A percentile compares a stretch with the other conserved stretches of the same genome.
Evolutionary conservation across 179 eudicot species (phyloP).

Genomic region (Actinidia arguta): DNA sequence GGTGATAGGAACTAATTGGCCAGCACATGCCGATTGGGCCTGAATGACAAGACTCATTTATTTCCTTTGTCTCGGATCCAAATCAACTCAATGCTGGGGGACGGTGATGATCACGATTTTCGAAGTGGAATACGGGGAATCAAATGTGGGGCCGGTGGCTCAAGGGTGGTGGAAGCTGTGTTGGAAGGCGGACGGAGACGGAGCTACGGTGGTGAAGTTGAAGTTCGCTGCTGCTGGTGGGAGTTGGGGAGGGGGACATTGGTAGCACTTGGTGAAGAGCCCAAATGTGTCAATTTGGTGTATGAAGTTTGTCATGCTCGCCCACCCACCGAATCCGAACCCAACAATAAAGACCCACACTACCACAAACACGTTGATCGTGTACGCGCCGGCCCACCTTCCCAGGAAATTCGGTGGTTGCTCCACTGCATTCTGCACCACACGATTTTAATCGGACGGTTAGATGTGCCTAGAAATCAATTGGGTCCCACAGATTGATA

Average conservation of each 20-base stretch:
- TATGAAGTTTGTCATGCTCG: conserved; percentile 56
- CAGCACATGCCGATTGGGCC: background rate
- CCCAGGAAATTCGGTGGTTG: conserved; percentile 55
- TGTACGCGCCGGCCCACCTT: conserved; percentile 55
- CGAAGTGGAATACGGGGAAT: background rate
- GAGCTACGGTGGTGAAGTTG: conserved; percentile 38
- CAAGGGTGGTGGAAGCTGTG: conserved; percentile 13
- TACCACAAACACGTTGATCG: conserved; percentile 53
- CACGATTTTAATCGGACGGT: background rate
- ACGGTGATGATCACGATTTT: background rate
- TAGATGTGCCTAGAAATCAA: background rate
- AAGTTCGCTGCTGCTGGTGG: conserved; percentile 29
- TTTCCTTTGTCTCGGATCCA: background rate
- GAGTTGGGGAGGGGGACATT: conserved; percentile 45
- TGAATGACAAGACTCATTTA: background rate
- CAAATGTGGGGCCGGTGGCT: background rate
- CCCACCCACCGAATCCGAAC: conserved; percentile 75
- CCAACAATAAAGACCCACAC: conserved; percentile 65
- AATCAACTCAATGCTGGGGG: background rate
- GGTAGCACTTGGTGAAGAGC: conserved; percentile 65
- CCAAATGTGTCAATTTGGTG: conserved; percentile 70
- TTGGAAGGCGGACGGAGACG: conserved; percentile 29
- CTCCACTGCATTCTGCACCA: conserved; percentile 62
- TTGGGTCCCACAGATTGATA: background rate
- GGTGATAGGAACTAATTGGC: background rate